Base-by-base conservation (phyloP, 1,139 yeast genomes). In the Protomyces inundatus region DNA sequence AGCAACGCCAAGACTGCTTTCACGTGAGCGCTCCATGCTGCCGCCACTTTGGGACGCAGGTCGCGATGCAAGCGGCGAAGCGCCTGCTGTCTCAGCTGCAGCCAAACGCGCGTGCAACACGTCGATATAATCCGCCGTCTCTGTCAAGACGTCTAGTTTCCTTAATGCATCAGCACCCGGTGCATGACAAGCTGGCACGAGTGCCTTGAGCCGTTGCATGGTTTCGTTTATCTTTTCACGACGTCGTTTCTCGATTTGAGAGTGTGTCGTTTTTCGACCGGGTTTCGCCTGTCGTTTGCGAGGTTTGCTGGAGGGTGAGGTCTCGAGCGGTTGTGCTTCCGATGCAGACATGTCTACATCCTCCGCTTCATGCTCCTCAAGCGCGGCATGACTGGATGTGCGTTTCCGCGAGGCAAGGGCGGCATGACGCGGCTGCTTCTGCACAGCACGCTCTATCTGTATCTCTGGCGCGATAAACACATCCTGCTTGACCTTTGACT, bases 201-300 rank as follows among this genome's bases (percentile, higher is more conserved):
- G 76, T 70, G 81, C 84, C 71, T 88, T 87, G 67, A 88, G 79
- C 1, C 93, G 90, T 71, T 87, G 95, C 72, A 88, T 88, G 73
- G 88, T 95, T 66, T 91, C 79, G 73, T 88, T 88, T 77, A 88
- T 87, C 73, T 87, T 87, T 65, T 86, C 81, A 65, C 96, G 77
- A 69, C 96, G 79, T 70, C 90, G 82, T 70, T 89, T 86, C 72
- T 88, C 96, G 68, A 88, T 88, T 55, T 87, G 85, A 6, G 90
- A 84, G 73, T 88, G 96, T 39, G 89, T 84, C 4, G 80, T 77
- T 68, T 80, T 73, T 76, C 87, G 77, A 1, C 70, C 67, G 6
- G 66, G 64, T 54, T 68, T 68, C 6, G 40, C 58, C 16, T 33
- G 6, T 23, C 48, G 48, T 42, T 42, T 42, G 30, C 48, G 48